These are phyloP conservation scores for Penicillium cinerascens DNA, from an alignment of 495 filamentous ascomycete species.

Conservation along the genomic window DNA sequence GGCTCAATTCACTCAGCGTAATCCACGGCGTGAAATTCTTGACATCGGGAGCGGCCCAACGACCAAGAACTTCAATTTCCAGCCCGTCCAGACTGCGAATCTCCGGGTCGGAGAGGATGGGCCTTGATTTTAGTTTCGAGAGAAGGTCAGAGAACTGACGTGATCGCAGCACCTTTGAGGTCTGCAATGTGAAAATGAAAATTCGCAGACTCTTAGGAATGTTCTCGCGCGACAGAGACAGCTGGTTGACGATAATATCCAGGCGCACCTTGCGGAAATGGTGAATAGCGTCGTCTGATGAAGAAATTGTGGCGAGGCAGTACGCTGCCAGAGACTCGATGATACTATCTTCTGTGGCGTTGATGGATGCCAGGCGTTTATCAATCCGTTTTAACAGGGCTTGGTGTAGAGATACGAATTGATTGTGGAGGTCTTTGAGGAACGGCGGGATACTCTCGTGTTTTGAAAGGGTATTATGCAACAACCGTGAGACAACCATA, in stretches of 20 bases:
- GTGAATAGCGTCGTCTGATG: slow-evolving; percentile 71
- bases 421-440: slow-evolving; percentile 59
- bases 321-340: slow-evolving; percentile 76
- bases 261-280: slow-evolving; percentile 77
- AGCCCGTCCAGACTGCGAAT: slow-evolving; percentile 64
- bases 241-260: slow-evolving; percentile 58
- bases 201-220: slow-evolving; percentile 63
- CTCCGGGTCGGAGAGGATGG: slow-evolving; percentile 66
- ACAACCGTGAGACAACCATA: slow-evolving; percentile 67
- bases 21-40: slow-evolving; percentile 87
- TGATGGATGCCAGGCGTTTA: slow-evolving; percentile 55
- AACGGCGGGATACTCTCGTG: slow-evolving; percentile 47
- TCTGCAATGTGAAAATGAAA: slow-evolving; percentile 72
- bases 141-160: slow-evolving; percentile 68
- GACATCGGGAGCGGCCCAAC: slow-evolving; percentile 82
- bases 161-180: slow-evolving; percentile 72
- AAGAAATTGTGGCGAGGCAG: slow-evolving; percentile 76
- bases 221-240: slow-evolving; percentile 44
- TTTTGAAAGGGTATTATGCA: slow-evolving; percentile 64
- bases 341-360: slow-evolving; percentile 50
- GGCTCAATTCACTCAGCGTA: slow-evolving; percentile 73
- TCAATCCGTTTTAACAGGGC: slow-evolving; percentile 65
- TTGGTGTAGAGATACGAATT: slow-evolving; percentile 55
- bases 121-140: slow-evolving; percentile 60
- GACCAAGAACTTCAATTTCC: slow-evolving; percentile 73